Conservation (phyloP, 257 asterid genomes). For the Ilex aquifolium region DNA sequence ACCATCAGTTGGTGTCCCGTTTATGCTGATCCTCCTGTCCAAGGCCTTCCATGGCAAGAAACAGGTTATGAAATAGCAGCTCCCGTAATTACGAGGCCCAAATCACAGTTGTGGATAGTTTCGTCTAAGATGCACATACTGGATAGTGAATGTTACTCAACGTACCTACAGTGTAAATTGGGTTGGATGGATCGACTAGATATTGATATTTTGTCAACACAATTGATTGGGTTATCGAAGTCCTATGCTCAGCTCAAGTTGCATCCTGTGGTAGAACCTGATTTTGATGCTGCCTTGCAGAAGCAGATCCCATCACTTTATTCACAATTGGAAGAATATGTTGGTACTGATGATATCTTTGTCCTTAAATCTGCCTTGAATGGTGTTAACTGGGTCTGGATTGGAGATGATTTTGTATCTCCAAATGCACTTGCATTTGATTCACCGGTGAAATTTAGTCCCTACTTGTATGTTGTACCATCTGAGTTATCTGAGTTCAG, state of each 20-base stretch:
- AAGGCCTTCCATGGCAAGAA: conserved; percentile 74
- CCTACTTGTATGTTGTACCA: conserved; percentile 92
- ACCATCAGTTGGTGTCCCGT: conserved; percentile 90
- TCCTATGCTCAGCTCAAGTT: conserved; percentile 42
- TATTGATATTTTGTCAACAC: conserved; percentile 52
- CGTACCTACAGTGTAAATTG: conserved; percentile 51
- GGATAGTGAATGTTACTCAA: conserved; percentile 67
- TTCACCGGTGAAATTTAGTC: conserved; percentile 91
- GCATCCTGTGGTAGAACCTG: conserved; percentile 16
- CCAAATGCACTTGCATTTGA: conserved; percentile 86
- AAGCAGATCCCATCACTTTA: conserved; percentile 63
- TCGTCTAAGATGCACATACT: conserved; percentile 68
- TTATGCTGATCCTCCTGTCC: conserved; percentile 55
- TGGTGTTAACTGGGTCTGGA: conserved; percentile 87
- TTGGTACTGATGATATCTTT: conserved; percentile 41
- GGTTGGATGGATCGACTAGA: conserved; percentile 73
- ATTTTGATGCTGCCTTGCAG: conserved; percentile 50
- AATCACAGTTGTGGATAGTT: conserved; percentile 87
- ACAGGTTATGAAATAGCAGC: conserved; percentile 49
- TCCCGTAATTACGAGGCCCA: conserved; percentile 63
- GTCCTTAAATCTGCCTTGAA: conserved; percentile 48
- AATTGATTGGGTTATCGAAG: conserved; percentile 62
- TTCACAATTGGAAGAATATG: conserved; percentile 64
- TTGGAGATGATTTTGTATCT: conserved; percentile 89
- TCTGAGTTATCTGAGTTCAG: conserved; percentile 74